A percentile compares a stretch with the other conserved stretches of the same genome.
These are phyloP conservation scores for Delonix regia DNA, from an alignment of 306 rosid species.

Conservation along the genomic window DNA sequence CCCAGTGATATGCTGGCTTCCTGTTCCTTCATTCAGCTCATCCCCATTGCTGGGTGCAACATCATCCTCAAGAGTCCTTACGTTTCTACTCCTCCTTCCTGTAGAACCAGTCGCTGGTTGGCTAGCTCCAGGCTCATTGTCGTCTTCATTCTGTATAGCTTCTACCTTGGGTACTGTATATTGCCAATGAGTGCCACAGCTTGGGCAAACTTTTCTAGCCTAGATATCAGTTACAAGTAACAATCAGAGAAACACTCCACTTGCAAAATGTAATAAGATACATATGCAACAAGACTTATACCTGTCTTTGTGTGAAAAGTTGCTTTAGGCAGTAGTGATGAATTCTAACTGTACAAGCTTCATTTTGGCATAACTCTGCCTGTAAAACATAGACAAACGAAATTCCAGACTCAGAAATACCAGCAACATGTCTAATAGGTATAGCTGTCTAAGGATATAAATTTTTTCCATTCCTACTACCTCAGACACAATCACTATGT, in stretches of 20 bases:
- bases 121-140: slow-evolving; percentile 39
- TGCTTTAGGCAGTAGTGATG: slow-evolving; percentile 81
- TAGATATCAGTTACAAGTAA: slow-evolving; percentile 36
- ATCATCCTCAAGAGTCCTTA: slow-evolving; percentile 29
- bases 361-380: slow-evolving; percentile 79
- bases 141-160: slow-evolving; percentile 42
- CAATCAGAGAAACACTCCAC: slow-evolving; percentile 19
- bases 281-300: slow-evolving; percentile 37
- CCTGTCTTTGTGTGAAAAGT: slow-evolving; percentile 62
- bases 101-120: slow-evolving; percentile 44
- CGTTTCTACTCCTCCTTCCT: slow-evolving; percentile 47
- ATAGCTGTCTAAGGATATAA: neutral
- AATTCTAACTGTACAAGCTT: slow-evolving; percentile 66
- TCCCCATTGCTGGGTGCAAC: slow-evolving; percentile 50
- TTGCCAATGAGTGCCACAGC: slow-evolving; percentile 70
- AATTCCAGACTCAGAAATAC: slow-evolving; percentile 36
- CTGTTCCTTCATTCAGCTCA: slow-evolving; percentile 37
- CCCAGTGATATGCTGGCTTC: slow-evolving; percentile 30
- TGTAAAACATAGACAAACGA: slow-evolving; percentile 41
- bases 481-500: slow-evolving; percentile 8
- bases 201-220: slow-evolving; percentile 67
- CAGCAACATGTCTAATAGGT: neutral
- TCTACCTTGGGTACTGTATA: slow-evolving; percentile 54
- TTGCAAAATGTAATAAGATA: neutral
- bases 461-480: neutral